These are phyloP conservation scores for Chaetomidium leptoderma DNA, from an alignment of 495 filamentous ascomycete species.

Conservation along the genomic window DNA sequence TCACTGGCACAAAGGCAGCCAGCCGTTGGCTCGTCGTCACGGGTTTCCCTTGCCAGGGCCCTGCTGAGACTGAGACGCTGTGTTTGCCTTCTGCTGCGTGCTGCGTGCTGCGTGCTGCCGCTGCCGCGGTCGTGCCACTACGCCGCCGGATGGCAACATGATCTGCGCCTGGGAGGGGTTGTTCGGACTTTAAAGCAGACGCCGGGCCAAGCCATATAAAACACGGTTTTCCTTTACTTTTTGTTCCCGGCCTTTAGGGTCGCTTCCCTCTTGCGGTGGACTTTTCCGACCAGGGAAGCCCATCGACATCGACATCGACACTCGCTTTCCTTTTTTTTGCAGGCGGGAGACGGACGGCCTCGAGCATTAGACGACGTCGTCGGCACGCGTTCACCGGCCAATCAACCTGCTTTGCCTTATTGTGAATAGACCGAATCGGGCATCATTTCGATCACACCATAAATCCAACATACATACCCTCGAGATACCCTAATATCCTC, in stretches of 20 bases:
- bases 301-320: not conserved
- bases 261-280: not conserved
- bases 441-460: not conserved
- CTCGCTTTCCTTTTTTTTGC: not conserved
- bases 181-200: not conserved
- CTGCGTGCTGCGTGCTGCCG: not conserved
- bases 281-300: too few species aligned
- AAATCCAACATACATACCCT: too few species aligned
- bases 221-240: not conserved
- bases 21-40: slow-evolving; percentile 19
- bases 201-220: not conserved
- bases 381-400: not conserved
- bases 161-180: not conserved
- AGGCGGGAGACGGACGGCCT: too few species aligned
- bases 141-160: slow-evolving; percentile 5
- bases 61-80: too few species aligned
- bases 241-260: not conserved
- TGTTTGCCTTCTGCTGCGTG: not conserved
- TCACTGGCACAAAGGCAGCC: not conserved
- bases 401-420: not conserved
- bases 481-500: too few species aligned
- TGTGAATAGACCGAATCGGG: not conserved
- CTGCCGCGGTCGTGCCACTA: not conserved
- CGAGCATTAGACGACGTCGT: too few species aligned
- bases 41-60: too few species aligned